Base-by-base conservation (phyloP, 2,329 filamentous ascomycete species). In the Ilyonectria destructans region DNA sequence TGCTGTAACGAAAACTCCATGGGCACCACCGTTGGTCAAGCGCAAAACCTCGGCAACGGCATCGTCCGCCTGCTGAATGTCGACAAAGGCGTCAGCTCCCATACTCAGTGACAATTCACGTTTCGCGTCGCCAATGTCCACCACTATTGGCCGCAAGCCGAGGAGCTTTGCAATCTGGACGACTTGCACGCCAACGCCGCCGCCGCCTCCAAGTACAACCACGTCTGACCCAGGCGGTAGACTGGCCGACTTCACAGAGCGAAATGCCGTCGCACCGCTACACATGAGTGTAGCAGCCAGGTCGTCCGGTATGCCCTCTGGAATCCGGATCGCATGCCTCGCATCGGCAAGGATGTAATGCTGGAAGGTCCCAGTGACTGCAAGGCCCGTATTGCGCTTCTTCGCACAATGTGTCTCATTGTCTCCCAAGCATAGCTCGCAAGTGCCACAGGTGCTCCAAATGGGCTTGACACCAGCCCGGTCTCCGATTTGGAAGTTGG, bases 221-320 rank as follows among this genome's bases (percentile, higher is more conserved):
- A 55, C 31, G 37, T 55, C 52, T 55, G 52, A 55, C 17, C 31
- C 52, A 33, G 29, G 29, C 15, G 31, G 17, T 19, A 55, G 52
- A 23, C 31, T 8, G 7, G 52, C 52, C 21, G 52, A 55, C 12
- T 40, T 55, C 26, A 55, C 29, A 19, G 52, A 55, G 17, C 52
- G 52, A 55, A 40, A 55, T 40, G 52, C 52, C 1, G 52, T 55
- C 8, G 52, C 52, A 40, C 52, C 52, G 31, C 52, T 40, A 40
- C 52, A 55, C 52, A 55, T 55, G 52, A 55, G 52, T 37, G 52
- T 55, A 6, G 52, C 52, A 55, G 33, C 52, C 29, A 55, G 31
- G 29, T 35, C 52, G n/a, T 55, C 52, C 6, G 52, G 29, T n/a
- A 55, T 6, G 12, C 29, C 29, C 6, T 55, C 31, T n/a, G 52